phyloP scores from a whole-genome alignment of 257 asterid species.

The Orobanche coerulescens region DNA sequence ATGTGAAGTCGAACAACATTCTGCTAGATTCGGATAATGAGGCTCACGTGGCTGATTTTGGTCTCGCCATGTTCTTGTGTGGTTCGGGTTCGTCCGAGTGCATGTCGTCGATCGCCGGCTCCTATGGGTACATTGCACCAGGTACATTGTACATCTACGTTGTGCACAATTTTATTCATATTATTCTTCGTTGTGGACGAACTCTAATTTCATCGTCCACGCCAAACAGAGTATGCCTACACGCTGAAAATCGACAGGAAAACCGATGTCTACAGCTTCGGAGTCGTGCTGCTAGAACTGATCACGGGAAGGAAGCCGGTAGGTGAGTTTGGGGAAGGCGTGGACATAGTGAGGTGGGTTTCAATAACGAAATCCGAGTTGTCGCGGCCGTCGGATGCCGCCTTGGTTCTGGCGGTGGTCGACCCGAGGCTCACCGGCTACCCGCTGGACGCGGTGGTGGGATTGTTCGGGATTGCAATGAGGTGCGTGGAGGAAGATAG shows the following conservation, averaged over 20 bases:
- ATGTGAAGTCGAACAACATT: slow-evolving; percentile 23
- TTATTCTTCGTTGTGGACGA: background rate
- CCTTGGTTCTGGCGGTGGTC: slow-evolving; percentile 52
- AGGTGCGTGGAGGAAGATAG: slow-evolving; percentile 75
- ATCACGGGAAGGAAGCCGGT: slow-evolving; percentile 74
- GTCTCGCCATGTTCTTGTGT: slow-evolving; percentile 70
- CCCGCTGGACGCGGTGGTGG: slow-evolving; percentile 35
- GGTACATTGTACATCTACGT: slow-evolving; percentile 29
- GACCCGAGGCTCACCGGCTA: slow-evolving; percentile 53
- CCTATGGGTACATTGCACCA: slow-evolving; percentile 89
- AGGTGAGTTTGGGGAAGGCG: slow-evolving; percentile 88
- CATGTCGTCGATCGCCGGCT: slow-evolving; percentile 85
- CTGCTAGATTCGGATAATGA: slow-evolving; percentile 64
- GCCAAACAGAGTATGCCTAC: slow-evolving; percentile 67
- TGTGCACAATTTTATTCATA: background rate
- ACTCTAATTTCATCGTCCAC: too few relatives aligned
- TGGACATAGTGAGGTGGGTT: slow-evolving; percentile 76
- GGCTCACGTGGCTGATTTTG: slow-evolving; percentile 94
- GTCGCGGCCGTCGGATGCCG: slow-evolving; percentile 23
- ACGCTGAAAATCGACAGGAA: slow-evolving; percentile 73
- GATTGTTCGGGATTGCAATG: slow-evolving; percentile 71
- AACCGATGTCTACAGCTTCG: slow-evolving; percentile 85
- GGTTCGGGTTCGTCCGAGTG: slow-evolving; percentile 56
- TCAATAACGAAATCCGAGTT: slow-evolving; percentile 39
- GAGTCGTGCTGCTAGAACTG: slow-evolving; percentile 73